Conservation (phyloP, 495 filamentous ascomycete genomes). For the Aspergillus wentii region DNA sequence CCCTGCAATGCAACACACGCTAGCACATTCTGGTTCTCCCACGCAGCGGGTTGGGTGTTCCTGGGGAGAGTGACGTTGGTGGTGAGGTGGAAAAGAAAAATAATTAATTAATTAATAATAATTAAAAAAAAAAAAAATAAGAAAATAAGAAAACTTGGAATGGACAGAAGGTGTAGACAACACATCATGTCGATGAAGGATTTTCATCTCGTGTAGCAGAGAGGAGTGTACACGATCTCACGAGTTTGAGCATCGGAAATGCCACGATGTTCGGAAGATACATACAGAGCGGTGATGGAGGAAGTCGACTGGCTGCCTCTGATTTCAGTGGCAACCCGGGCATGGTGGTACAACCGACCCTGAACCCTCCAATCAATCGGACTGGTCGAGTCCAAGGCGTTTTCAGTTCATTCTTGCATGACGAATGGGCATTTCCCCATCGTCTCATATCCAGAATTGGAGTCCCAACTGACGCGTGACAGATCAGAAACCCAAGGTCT, state of each 20-base stretch:
- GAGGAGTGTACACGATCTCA: no score
- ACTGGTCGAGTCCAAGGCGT: slow-evolving; percentile 10
- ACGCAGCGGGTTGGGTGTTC: no score
- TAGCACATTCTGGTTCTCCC: slow-evolving; percentile 8
- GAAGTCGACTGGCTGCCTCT: slow-evolving; percentile 4
- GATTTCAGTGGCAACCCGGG: slow-evolving; percentile 5
- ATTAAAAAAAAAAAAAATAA: no score
- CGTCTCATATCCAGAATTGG: slow-evolving; percentile 5
- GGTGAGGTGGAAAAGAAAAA: no score
- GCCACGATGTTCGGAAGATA: slow-evolving; percentile 15
- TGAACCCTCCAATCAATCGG: slow-evolving; percentile 6
- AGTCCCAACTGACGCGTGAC: slow-evolving; percentile 31
- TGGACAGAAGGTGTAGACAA: no score
- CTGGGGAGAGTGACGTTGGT: no score
- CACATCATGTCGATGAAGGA: no score
- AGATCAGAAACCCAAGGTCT: slow-evolving; percentile 31
- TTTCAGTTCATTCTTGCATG: slow-evolving; percentile 9
- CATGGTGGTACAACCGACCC: no score
- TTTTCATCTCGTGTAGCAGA: no score
- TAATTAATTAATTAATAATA: no score
- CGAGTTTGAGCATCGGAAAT: slow-evolving; percentile 5
- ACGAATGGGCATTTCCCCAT: slow-evolving; percentile 1
- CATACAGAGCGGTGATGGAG: slow-evolving; percentile 2
- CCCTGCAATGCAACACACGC: slow-evolving; percentile 2
- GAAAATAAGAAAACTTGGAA: no score